phyloP scores from a whole-genome alignment of 1,284 basidiomycete species.

The Uromyces viciae-fabae region DNA sequence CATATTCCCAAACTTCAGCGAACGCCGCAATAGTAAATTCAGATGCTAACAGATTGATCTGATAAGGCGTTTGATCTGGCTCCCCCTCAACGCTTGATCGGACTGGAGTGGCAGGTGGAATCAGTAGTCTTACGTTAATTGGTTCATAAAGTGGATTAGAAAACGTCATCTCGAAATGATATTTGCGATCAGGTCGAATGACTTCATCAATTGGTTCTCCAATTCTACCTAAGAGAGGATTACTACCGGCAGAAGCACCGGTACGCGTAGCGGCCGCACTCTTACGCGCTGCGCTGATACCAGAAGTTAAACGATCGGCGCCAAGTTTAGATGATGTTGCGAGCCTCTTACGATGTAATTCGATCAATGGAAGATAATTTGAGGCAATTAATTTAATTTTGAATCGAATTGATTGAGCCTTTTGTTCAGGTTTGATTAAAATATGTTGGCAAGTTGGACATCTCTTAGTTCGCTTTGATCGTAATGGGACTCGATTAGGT shows the following conservation, averaged over 20 bases:
- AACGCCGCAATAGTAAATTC: conserved; percentile 78
- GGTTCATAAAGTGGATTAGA: conserved; percentile 91
- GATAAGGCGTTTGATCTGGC: conserved; percentile 61
- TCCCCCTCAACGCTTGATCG: conserved; percentile 44
- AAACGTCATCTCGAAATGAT: conserved; percentile 79
- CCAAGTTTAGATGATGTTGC: conserved; percentile 12
- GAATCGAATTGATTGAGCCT: conserved; percentile 83
- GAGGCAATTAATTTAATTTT: conserved; percentile 95
- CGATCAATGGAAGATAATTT: conserved; percentile 84
- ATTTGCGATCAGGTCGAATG: conserved; percentile 70
- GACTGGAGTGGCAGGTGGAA: conserved; percentile 61
- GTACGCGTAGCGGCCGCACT: conserved; percentile 6
- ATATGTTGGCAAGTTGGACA: conserved; percentile 92
- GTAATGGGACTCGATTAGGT: conserved; percentile 81
- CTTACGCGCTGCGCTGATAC: conserved; percentile 42
- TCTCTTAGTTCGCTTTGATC: conserved; percentile 88
- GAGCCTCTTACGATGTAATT: conserved; percentile 50
- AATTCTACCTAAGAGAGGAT: conserved; percentile 32
- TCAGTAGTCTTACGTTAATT: conserved; percentile 76
- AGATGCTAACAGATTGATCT: conserved; percentile 69
- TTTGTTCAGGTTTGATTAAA: conserved; percentile 95
- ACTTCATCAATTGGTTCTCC: conserved; percentile 53
- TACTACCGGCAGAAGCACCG: conserved; percentile 57
- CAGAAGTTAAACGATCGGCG: conserved; percentile 58
- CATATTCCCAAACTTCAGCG: conserved; percentile 92